These are phyloP conservation scores for Trametes cingulata DNA, from an alignment of 768 basidiomycete species.

Conservation along the genomic window DNA sequence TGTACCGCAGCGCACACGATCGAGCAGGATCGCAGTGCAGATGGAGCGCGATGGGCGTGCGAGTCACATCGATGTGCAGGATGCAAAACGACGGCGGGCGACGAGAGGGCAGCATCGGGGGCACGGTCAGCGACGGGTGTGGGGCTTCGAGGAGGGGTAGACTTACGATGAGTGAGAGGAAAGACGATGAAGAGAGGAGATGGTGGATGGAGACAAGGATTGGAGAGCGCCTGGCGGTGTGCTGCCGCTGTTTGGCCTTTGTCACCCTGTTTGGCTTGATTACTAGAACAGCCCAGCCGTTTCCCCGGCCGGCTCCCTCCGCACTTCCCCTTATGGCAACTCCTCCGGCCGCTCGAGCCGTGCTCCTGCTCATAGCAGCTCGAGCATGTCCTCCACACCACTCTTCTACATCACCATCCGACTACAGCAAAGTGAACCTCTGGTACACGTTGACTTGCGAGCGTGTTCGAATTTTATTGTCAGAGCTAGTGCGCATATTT, in stretches of 20 bases:
- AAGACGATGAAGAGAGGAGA: constrained; percentile 34
- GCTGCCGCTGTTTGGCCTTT: constrained; percentile 22
- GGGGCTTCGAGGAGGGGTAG: neutral
- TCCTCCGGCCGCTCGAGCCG: neutral
- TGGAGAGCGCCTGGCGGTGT: constrained; percentile 10
- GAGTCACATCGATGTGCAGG: constrained; percentile 3
- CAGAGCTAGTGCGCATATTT: too few relatives aligned
- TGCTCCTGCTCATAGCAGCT: neutral
- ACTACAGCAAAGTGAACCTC: too few relatives aligned
- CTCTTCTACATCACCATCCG: too few relatives aligned
- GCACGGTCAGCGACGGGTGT: neutral
- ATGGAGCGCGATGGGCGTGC: constrained; percentile 33
- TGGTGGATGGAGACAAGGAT: constrained; percentile 29
- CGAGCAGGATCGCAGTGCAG: constrained; percentile 38
- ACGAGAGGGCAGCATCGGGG: neutral
- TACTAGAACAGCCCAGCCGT: constrained; percentile 19
- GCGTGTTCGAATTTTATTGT: too few relatives aligned
- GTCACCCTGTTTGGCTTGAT: constrained; percentile 26
- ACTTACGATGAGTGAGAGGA: constrained; percentile 21
- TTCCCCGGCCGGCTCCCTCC: constrained; percentile 17
- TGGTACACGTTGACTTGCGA: too few relatives aligned
- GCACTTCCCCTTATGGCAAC: constrained; percentile 7
- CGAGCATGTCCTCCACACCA: too few relatives aligned
- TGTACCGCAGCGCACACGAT: constrained; percentile 26
- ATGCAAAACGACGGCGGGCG: neutral